Evolutionary conservation across 257 asterid genomes (phyloP).

Genomic region (Solanum sitiens): DNA sequence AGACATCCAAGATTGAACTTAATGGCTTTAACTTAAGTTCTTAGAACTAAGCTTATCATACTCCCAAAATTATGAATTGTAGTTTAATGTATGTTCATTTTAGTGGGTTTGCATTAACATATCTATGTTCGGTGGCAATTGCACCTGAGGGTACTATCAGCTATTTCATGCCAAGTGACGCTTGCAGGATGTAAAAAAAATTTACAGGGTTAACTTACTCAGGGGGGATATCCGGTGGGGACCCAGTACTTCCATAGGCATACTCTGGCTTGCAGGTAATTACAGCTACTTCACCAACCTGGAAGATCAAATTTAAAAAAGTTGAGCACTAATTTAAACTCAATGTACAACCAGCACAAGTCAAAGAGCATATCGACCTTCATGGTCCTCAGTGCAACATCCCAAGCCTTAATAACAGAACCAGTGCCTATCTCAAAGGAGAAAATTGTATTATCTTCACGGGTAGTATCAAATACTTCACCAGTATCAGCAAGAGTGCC

Average conservation of each 20-base stretch:
- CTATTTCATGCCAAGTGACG: not conserved
- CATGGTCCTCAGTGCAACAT: conserved; percentile 82
- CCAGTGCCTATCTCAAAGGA: conserved; percentile 80
- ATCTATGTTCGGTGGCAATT: not conserved
- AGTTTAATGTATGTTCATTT: not conserved
- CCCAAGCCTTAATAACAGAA: conserved; percentile 94
- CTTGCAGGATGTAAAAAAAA: not conserved
- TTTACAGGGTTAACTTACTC: conserved; percentile 33
- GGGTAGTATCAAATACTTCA: conserved; percentile 88
- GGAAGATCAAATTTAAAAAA: conserved; percentile 7
- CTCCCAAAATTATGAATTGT: not conserved
- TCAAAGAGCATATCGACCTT: conserved; percentile 36
- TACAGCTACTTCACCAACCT: conserved; percentile 92
- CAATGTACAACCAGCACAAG: not conserved
- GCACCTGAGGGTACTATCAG: not conserved
- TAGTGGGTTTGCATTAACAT: not conserved
- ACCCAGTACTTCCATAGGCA: conserved; percentile 88
- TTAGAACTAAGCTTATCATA: not conserved
- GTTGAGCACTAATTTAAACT: not conserved
- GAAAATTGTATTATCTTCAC: conserved; percentile 85
- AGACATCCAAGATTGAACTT: not conserved
- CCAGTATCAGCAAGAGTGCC: conserved; percentile 87
- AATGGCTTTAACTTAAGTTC: not conserved
- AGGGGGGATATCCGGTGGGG: conserved; percentile 94
- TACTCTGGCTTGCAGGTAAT: conserved; percentile 95